phyloP scores from a whole-genome alignment of 2,329 filamentous ascomycete species.

The Cladosporium sp. region DNA sequence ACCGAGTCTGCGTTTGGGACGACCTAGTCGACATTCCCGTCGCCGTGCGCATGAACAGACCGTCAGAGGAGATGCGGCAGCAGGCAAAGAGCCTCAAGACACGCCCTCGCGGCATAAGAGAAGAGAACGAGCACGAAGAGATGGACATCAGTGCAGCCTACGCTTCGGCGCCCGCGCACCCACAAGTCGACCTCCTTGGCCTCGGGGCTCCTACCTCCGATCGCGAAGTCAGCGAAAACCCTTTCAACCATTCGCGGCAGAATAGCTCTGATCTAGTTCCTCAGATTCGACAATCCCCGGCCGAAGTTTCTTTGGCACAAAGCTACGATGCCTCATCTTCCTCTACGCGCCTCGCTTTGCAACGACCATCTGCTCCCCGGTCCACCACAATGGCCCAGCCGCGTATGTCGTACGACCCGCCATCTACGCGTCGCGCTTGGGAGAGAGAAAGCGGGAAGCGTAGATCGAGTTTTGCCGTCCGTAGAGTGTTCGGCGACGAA shows the following conservation, averaged over 20 bases:
- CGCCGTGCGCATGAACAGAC: conserved; percentile 79
- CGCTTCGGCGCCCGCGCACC: conserved; percentile 47
- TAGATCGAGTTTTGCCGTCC: conserved; percentile 3
- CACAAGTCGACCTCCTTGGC: conserved; percentile 60
- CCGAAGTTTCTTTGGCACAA: not conserved
- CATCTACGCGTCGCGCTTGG: not conserved
- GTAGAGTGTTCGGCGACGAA: conserved; percentile 21
- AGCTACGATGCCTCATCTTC: conserved; percentile 16
- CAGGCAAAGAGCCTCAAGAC: conserved; percentile 35
- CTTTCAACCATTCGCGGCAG: conserved; percentile 43
- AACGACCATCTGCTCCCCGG: not conserved
- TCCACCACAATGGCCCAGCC: conserved; percentile 1
- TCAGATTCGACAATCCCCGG: conserved; percentile 9
- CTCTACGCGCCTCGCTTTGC: not conserved
- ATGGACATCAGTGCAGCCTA: conserved; percentile 80
- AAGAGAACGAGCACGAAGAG: conserved; percentile 58
- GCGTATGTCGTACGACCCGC: conserved; percentile 7
- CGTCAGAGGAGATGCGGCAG: conserved; percentile 76
- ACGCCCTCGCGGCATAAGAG: conserved; percentile 16
- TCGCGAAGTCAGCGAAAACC: conserved; percentile 32
- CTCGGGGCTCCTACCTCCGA: conserved; percentile 35
- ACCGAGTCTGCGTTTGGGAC: conserved; percentile 95
- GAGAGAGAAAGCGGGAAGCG: not conserved
- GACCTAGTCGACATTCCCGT: conserved; percentile 94
- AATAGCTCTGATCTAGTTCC: conserved; percentile 37